phyloP scores from a whole-genome alignment of 306 rosid genomes.

The Luffa acutangula region DNA sequence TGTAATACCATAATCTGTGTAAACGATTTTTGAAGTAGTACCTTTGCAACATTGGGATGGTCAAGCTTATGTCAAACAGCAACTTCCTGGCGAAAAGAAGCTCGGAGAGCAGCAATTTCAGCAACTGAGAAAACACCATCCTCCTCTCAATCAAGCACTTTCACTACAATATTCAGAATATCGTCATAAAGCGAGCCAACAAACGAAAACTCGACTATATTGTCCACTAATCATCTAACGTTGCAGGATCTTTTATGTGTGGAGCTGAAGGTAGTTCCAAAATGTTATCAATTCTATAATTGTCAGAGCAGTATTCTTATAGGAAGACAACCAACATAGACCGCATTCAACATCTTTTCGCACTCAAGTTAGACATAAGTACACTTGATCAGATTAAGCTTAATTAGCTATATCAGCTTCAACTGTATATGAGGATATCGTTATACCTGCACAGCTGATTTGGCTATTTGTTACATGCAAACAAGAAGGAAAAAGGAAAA shows the following conservation, averaged over 20 bases:
- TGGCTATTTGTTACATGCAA: background rate
- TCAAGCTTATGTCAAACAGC: constrained; percentile 55
- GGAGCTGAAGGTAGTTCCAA: constrained; percentile 1
- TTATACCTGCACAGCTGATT: background rate
- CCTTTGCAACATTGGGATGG: constrained; percentile 59
- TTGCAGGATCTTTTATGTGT: background rate
- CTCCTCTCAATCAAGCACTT: constrained; percentile 46
- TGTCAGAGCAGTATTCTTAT: background rate
- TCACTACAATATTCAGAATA: constrained; percentile 29
- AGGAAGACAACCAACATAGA: background rate
- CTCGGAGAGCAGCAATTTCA: constrained; percentile 32
- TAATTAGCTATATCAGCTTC: background rate
- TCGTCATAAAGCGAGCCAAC: background rate
- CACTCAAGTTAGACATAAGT: background rate
- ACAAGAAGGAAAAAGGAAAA: background rate
- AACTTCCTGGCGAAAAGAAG: constrained; percentile 45
- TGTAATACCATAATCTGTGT: background rate
- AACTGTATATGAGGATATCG: background rate
- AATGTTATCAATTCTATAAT: background rate
- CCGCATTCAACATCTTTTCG: background rate
- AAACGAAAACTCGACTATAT: background rate
- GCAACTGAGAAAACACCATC: constrained; percentile 33
- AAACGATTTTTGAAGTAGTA: background rate
- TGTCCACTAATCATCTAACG: background rate
- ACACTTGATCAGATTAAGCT: too few relatives aligned